A percentile compares a stretch with the other conserved stretches of the same genome.
These are phyloP conservation scores for Plasmodium berghei DNA, from an alignment of 169 alveolate genomes.

Conservation along the genomic window DNA sequence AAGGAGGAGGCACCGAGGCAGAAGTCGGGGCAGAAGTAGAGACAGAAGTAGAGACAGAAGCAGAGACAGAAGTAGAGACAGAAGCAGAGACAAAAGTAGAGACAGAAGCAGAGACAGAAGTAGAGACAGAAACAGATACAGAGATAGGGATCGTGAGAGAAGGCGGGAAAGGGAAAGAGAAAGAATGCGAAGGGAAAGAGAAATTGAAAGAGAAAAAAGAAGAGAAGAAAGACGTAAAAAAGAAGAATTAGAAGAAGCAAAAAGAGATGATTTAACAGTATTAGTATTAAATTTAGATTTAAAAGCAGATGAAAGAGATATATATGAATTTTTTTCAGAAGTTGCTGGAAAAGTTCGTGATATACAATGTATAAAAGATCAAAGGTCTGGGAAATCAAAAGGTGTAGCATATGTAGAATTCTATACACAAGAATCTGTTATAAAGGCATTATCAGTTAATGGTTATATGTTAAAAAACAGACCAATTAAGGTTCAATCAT, in stretches of 20 bases:
- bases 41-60: slow-evolving; percentile 12
- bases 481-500: slow-evolving; percentile 94
- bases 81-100: slow-evolving; percentile 6
- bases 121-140: slow-evolving; percentile 22
- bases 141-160: slow-evolving; percentile 29
- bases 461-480: slow-evolving; percentile 94
- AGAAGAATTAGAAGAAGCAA: slow-evolving; percentile 96
- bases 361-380: slow-evolving; percentile 96
- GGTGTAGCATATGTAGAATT: slow-evolving; percentile 99
- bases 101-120: slow-evolving; percentile 26
- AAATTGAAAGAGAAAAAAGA: slow-evolving; percentile 79
- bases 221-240: slow-evolving; percentile 85
- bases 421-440: slow-evolving; percentile 95
- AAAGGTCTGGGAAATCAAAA: slow-evolving; percentile 95
- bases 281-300: slow-evolving; percentile 93
- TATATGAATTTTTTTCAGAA: slow-evolving; percentile 94
- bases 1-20: slow-evolving; percentile 4
- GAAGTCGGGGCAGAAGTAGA: slow-evolving; percentile 2
- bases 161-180: slow-evolving; percentile 39
- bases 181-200: slow-evolving; percentile 53
- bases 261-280: slow-evolving; percentile 97
- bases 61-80: slow-evolving; percentile 26
- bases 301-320: slow-evolving; percentile 96
- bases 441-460: slow-evolving; percentile 94
- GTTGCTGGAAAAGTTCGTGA: slow-evolving; percentile 98